A percentile compares a stretch with the other conserved stretches of the same genome.
These are phyloP conservation scores for Sordaria brevicollis DNA, from an alignment of 495 filamentous ascomycete species.

Conservation along the genomic window DNA sequence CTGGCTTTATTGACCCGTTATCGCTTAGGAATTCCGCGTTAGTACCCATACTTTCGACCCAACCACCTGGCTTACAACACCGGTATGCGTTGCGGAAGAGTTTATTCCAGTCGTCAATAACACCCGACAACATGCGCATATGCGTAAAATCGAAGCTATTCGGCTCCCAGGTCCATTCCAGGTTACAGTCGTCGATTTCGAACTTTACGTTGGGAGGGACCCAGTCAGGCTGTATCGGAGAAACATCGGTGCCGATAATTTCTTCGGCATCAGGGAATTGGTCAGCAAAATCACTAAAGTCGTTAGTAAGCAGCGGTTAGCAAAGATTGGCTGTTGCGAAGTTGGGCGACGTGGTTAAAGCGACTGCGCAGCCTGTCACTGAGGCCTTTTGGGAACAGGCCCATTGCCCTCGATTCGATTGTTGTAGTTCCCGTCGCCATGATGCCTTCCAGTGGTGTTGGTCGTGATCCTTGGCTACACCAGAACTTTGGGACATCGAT, in stretches of 20 bases:
- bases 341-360: not conserved
- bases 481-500: too few species aligned
- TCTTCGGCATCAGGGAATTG: conserved; percentile 39
- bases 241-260: conserved; percentile 55
- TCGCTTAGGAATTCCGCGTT: conserved; percentile 13
- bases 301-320: conserved; percentile 1
- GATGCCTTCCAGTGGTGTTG: not conserved
- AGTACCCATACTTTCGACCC: conserved; percentile 14
- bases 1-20: conserved; percentile 13
- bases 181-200: conserved; percentile 45
- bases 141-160: conserved; percentile 45
- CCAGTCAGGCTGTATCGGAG: conserved; percentile 41
- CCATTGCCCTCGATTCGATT: too few species aligned
- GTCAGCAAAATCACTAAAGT: conserved; percentile 26
- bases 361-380: not conserved
- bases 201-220: conserved; percentile 40
- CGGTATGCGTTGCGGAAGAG: not conserved
- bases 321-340: too few species aligned
- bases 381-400: not conserved
- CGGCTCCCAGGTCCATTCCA: conserved; percentile 39
- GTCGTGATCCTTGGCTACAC: too few species aligned
- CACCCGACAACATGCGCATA: not conserved
- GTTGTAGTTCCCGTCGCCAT: too few species aligned
- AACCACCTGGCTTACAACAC: conserved; percentile 1
- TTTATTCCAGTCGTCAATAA: not conserved